These are phyloP conservation scores for Ligustrum vulgare DNA, from an alignment of 257 asterid genomes.

Conservation along the genomic window DNA sequence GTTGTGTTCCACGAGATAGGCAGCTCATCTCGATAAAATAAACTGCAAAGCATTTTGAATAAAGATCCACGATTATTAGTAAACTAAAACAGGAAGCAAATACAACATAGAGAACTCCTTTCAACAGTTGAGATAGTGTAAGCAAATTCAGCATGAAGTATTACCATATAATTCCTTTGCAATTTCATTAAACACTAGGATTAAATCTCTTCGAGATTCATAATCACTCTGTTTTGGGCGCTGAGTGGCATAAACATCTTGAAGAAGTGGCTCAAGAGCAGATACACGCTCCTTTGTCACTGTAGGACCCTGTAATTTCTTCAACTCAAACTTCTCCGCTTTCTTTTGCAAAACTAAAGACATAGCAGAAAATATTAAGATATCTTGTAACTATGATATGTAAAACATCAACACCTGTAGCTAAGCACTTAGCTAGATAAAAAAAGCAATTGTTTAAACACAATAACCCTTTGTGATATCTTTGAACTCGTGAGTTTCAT, in stretches of 20 bases:
- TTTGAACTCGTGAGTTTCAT: not conserved
- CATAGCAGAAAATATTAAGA: conserved; percentile 29
- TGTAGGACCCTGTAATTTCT: conserved; percentile 45
- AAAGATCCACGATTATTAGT: not conserved
- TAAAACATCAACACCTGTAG: conserved; percentile 13
- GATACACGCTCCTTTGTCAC: conserved; percentile 40
- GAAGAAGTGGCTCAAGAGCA: conserved; percentile 61
- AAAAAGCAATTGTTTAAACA: not conserved
- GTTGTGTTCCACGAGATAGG: not conserved
- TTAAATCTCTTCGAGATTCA: conserved; percentile 59
- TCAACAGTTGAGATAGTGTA: not conserved
- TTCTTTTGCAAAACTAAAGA: conserved; percentile 61
- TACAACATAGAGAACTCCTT: not conserved
- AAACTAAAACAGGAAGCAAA: conserved; percentile 1
- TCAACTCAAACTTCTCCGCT: conserved; percentile 61
- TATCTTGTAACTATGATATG: not conserved
- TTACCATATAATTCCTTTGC: conserved; percentile 83
- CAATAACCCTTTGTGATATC: too few relatives aligned
- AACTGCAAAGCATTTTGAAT: conserved; percentile 6
- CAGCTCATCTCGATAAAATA: not conserved
- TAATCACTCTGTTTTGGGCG: conserved; percentile 69
- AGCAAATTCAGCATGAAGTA: not conserved
- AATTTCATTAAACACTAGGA: conserved; percentile 71
- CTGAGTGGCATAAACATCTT: conserved; percentile 47
- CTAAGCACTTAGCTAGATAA: conserved; percentile 13